Conservation (phyloP, 116 monocot species). For the Zostera marina region DNA sequence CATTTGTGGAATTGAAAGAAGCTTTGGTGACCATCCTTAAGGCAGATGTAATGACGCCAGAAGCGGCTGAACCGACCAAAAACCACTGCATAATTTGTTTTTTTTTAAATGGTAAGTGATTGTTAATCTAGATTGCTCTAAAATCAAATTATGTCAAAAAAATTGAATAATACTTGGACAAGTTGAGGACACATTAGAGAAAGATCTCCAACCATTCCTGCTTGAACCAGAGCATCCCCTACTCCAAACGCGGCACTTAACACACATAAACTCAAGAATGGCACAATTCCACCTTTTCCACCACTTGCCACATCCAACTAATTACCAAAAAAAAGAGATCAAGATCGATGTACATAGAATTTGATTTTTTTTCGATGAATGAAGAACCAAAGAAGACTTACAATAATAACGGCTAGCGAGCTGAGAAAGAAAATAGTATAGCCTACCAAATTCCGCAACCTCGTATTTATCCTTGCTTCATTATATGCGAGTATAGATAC, state of each 20-base stretch:
- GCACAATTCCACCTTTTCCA: conserved; percentile 43
- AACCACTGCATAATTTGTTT: conserved; percentile 33
- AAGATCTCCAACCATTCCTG: conserved; percentile 60
- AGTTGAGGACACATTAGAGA: conserved; percentile 60
- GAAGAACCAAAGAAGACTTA: conserved; percentile 8
- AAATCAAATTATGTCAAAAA: too few species aligned
- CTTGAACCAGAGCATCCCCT: conserved; percentile 54
- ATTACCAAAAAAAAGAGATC: conserved; percentile 1
- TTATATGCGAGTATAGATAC: conserved; percentile 31
- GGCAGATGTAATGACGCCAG: conserved; percentile 36
- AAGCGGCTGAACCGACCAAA: conserved; percentile 33
- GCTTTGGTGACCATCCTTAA: conserved; percentile 48
- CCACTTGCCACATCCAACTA: conserved; percentile 55
- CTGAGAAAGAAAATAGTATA: conserved; percentile 42
- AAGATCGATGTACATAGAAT: too few species aligned
- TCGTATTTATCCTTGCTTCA: conserved; percentile 54
- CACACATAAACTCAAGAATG: conserved; percentile 43
- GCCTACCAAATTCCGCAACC: conserved; percentile 38
- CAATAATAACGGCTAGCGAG: conserved; percentile 27
- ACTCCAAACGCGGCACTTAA: conserved; percentile 44
- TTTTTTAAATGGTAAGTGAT: too few species aligned
- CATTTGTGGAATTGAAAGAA: conserved; percentile 44
- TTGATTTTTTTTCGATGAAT: too few species aligned
- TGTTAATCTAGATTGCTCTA: too few species aligned
- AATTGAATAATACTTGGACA: conserved; percentile 27